These are phyloP conservation scores for Colletotrichum orchidophilum DNA, from an alignment of 2,329 filamentous ascomycete species.

Conservation along the genomic window DNA sequence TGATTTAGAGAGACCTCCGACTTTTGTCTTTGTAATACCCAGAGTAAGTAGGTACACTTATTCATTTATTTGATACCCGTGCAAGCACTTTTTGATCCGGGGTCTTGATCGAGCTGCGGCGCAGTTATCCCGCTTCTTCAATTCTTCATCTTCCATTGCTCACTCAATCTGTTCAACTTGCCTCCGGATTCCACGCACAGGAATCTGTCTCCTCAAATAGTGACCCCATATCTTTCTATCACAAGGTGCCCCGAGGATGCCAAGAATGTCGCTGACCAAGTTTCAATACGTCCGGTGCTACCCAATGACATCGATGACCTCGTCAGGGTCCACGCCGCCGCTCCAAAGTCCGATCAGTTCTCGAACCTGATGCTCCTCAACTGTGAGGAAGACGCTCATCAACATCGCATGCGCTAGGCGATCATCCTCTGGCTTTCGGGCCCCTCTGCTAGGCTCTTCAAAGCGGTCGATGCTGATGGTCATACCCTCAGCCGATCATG, in stretches of 20 bases:
- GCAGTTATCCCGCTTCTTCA: background rate
- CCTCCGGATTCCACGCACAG: too few relatives aligned
- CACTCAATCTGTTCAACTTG: background rate
- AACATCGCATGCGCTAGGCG: slow-evolving; percentile 1
- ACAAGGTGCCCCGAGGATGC: background rate
- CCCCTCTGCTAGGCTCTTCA: slow-evolving; percentile 1
- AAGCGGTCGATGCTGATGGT: background rate
- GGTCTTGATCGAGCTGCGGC: background rate
- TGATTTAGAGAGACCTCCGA: too few relatives aligned
- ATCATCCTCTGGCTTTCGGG: slow-evolving; percentile 1
- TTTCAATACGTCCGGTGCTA: background rate
- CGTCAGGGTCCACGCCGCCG: slow-evolving; percentile 1
- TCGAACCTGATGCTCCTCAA: slow-evolving; percentile 23
- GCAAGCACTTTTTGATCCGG: background rate
- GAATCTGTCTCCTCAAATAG: background rate
- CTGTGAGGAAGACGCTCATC: slow-evolving; percentile 1
- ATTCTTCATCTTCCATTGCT: background rate
- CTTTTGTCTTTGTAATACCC: too few relatives aligned
- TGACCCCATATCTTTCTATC: background rate
- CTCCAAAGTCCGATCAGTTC: slow-evolving; percentile 15
- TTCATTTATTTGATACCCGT: background rate
- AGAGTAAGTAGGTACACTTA: too few relatives aligned
- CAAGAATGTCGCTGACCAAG: background rate
- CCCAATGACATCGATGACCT: background rate
- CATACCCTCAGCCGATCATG: slow-evolving; percentile 9